Evolutionary conservation across 352 stramenopile genomes (phyloP).

Genomic region (Phytophthora nicotianae): DNA sequence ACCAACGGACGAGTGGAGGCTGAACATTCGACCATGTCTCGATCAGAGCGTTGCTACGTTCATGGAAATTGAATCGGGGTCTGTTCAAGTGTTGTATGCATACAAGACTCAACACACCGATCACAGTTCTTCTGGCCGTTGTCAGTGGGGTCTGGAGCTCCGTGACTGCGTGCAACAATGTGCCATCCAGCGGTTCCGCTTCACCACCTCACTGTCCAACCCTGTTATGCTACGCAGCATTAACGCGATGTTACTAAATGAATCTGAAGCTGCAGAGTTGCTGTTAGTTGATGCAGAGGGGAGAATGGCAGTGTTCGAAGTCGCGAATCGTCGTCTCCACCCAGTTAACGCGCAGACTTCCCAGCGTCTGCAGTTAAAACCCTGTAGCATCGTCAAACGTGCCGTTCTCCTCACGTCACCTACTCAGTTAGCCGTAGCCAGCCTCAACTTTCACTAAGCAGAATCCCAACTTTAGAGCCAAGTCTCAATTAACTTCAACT

Average conservation of each 20-base stretch:
- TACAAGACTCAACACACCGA: constrained; percentile 1
- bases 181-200: constrained; percentile 33
- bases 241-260: constrained; percentile 1
- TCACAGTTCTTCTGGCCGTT: constrained; percentile 6
- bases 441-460: constrained; percentile 16
- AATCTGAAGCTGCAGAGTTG: constrained; percentile 15
- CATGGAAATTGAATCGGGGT: constrained; percentile 3
- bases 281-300: constrained; percentile 33
- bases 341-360: constrained; percentile 21
- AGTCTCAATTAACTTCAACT: constrained; percentile 4
- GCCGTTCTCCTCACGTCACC: constrained; percentile 21
- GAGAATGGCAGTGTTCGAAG: constrained; percentile 35
- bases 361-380: constrained; percentile 12
- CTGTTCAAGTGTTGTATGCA: constrained; percentile 26
- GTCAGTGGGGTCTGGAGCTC: constrained; percentile 37
- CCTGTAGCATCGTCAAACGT: constrained; percentile 3
- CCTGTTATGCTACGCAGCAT: constrained; percentile 12
- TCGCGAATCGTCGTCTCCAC: constrained; percentile 11
- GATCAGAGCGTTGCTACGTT: constrained; percentile 22
- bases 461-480: neutral
- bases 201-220: constrained; percentile 7
- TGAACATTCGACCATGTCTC: constrained; percentile 9
- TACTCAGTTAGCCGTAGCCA: constrained; percentile 20
- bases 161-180: constrained; percentile 41
- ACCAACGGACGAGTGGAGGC: constrained; percentile 45